These are phyloP conservation scores for Microsporum ferrugineum DNA, from an alignment of 2,329 filamentous ascomycete genomes.

Conservation along the genomic window DNA sequence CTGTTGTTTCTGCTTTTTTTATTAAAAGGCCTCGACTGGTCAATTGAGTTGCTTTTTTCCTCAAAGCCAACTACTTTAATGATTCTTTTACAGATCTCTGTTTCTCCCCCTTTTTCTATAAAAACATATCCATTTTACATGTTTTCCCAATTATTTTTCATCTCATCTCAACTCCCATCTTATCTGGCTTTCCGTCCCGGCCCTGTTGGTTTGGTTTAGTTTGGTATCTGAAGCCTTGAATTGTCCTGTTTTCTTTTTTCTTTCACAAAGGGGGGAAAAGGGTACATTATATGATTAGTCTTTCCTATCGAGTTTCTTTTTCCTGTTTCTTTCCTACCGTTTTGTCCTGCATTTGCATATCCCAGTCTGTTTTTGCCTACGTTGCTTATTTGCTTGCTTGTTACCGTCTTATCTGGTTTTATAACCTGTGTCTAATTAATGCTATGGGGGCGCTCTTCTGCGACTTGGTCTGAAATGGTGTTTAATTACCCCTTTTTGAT, in stretches of 20 bases:
- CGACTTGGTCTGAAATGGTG: conserved; percentile 2
- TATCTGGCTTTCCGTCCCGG: background rate
- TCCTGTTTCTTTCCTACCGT: conserved; percentile 6
- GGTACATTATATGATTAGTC: conserved; percentile 11
- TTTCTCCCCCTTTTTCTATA: conserved; percentile 8
- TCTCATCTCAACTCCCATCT: background rate
- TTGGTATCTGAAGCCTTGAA: background rate
- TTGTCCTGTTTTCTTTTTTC: conserved; percentile 10
- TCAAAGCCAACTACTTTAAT: background rate
- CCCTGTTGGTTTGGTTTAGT: background rate
- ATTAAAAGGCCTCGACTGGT: background rate
- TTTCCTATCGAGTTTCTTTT: conserved; percentile 7
- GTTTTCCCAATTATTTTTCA: background rate
- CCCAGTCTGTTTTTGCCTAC: background rate
- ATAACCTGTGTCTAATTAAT: background rate
- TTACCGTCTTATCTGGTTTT: background rate
- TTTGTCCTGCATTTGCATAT: conserved; percentile 5
- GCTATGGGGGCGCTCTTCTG: background rate
- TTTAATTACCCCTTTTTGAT: background rate
- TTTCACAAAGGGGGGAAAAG: conserved; percentile 3
- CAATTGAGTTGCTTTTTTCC: background rate
- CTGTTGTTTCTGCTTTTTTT: background rate
- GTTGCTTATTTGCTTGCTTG: conserved; percentile 6
- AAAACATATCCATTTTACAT: background rate
- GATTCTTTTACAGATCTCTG: background rate